A percentile compares a stretch with the other conserved stretches of the same genome.
Conservation (phyloP, 164 flowering plant genomes). For the Chimonanthus praecox region DNA sequence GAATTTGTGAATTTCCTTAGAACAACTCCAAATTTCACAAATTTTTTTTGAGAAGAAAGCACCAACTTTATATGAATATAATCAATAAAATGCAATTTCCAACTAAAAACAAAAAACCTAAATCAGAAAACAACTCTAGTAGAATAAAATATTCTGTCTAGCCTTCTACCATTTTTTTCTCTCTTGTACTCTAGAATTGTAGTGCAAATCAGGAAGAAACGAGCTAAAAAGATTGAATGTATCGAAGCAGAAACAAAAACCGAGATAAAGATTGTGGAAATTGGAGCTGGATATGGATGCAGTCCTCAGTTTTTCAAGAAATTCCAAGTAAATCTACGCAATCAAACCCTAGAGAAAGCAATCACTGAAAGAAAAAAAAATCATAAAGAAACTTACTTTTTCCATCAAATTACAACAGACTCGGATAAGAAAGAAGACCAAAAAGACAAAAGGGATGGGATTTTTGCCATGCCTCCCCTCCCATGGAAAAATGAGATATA, state of each 20-base stretch:
- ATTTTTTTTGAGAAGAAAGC: background rate
- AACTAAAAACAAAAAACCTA: conserved; percentile 11
- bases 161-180: background rate
- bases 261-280: conserved; percentile 1
- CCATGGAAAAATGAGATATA: background rate
- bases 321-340: background rate
- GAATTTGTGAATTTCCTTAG: background rate
- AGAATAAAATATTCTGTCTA: no score
- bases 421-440: background rate
- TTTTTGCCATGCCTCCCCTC: conserved; percentile 3
- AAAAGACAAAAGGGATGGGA: background rate
- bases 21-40: background rate
- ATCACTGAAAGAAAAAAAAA: background rate
- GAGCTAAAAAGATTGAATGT: background rate
- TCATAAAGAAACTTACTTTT: conserved; percentile 6
- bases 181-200: background rate
- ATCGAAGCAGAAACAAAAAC: background rate
- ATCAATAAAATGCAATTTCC: background rate
- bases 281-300: background rate
- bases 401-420: background rate
- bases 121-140: background rate
- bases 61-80: background rate
- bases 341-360: background rate
- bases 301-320: background rate
- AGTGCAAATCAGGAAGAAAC: background rate